phyloP scores from a whole-genome alignment of 345 rosid genomes.

The Lepidium africanum region DNA sequence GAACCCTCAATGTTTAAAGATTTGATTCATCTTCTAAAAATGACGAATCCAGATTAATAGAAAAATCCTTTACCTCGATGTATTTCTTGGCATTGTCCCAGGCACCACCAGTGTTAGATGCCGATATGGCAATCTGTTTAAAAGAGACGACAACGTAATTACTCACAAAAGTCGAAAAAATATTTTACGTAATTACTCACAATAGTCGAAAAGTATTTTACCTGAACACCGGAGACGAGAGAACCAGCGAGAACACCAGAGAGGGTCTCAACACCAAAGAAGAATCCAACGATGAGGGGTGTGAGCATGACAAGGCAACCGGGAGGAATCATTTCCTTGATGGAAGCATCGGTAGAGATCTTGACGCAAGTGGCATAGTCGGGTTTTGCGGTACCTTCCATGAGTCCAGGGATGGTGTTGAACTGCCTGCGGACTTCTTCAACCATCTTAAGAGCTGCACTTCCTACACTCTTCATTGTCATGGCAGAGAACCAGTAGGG shows the following conservation, averaged over 20 bases:
- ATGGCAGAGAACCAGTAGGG: slow-evolving; percentile 99
- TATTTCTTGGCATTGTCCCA: slow-evolving; percentile 99
- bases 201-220: neutral
- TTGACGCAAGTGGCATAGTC: slow-evolving; percentile 94
- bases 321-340: slow-evolving; percentile 96
- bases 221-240: slow-evolving; percentile 97
- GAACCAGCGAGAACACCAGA: slow-evolving; percentile 89
- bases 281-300: slow-evolving; percentile 75
- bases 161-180: neutral
- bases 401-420: slow-evolving; percentile 90
- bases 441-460: slow-evolving; percentile 94
- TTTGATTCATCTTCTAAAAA: neutral
- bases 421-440: slow-evolving; percentile 96
- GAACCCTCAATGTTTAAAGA: neutral
- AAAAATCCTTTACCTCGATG: slow-evolving; percentile 56
- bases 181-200: neutral
- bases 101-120: slow-evolving; percentile 97
- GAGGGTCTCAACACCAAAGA: slow-evolving; percentile 87
- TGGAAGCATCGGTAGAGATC: slow-evolving; percentile 95
- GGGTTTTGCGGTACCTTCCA: slow-evolving; percentile 87
- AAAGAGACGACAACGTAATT: neutral
- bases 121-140: slow-evolving; percentile 81
- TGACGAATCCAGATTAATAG: neutral
- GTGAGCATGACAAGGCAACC: slow-evolving; percentile 98
- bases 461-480: slow-evolving; percentile 99